Percentiles rank a stretch among this genome's conserved stretches.
These are phyloP conservation scores for Sporothrix humicola DNA, from an alignment of 2,329 filamentous ascomycete genomes.

Conservation along the genomic window DNA sequence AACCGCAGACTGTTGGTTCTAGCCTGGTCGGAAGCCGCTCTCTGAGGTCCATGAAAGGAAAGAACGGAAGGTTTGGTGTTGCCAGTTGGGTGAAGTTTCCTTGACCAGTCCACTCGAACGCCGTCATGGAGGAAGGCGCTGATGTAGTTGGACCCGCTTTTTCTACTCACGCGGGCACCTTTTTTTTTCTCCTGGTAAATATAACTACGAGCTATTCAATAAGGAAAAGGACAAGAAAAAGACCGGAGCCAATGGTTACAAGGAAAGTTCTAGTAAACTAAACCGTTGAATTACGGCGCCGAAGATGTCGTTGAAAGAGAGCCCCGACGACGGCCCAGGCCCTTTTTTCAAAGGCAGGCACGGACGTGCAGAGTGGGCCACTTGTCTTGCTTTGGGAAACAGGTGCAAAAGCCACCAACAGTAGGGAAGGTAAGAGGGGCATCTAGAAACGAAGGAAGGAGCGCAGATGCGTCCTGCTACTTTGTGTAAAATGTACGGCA, in stretches of 20 bases:
- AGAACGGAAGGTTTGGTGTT: neutral
- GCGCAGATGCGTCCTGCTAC: neutral
- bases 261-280: neutral
- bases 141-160: constrained; percentile 17
- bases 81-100: neutral
- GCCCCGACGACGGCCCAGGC: constrained; percentile 2
- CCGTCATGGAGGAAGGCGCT: neutral
- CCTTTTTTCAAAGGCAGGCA: neutral
- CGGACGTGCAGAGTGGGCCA: neutral
- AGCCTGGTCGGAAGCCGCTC: neutral
- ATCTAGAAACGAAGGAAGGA: constrained; percentile 12
- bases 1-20: neutral
- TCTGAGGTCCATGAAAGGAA: neutral
- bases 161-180: constrained; percentile 28
- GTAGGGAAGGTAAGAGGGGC: neutral
- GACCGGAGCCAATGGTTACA: constrained; percentile 1
- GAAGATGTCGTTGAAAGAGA: neutral
- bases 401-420: constrained; percentile 16
- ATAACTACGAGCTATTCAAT: constrained; percentile 22
- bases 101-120: neutral
- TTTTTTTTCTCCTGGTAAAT: constrained; percentile 4
- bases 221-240: constrained; percentile 7
- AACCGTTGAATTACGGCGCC: constrained; percentile 1
- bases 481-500: no score
- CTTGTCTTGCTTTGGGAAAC: constrained; percentile 9